Percentiles rank a stretch among this genome's conserved stretches.
These are phyloP conservation scores for Aphanomyces astaci DNA, from an alignment of 352 stramenopile genomes.

Conservation along the genomic window DNA sequence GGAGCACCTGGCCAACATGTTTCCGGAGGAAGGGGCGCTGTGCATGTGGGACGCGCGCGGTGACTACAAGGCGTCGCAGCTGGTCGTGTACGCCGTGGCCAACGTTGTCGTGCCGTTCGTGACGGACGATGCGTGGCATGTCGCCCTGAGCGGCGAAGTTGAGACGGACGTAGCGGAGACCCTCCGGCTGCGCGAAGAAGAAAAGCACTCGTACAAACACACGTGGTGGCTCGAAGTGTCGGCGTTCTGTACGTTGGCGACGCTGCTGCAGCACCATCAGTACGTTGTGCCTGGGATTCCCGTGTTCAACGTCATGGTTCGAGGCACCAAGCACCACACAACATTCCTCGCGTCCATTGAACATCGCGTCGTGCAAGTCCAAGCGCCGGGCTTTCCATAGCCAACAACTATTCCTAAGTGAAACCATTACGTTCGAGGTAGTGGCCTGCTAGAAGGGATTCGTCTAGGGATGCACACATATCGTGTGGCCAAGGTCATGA, in stretches of 20 bases:
- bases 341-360: conserved; percentile 17
- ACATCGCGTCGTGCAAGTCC: conserved; percentile 7
- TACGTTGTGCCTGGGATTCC: conserved; percentile 81
- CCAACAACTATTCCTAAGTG: not conserved
- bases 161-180: conserved; percentile 64
- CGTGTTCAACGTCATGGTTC: conserved; percentile 78
- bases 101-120: conserved; percentile 65
- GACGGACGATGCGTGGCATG: conserved; percentile 59
- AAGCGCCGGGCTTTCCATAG: not conserved
- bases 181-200: conserved; percentile 47
- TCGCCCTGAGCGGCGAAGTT: conserved; percentile 59
- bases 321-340: conserved; percentile 36
- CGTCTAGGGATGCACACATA: no score
- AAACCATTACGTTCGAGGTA: no score
- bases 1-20: conserved; percentile 85
- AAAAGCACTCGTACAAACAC: conserved; percentile 60
- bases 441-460: no score
- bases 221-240: conserved; percentile 72
- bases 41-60: conserved; percentile 67
- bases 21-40: conserved; percentile 76
- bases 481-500: no score
- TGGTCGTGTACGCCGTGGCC: conserved; percentile 65
- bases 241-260: conserved; percentile 67
- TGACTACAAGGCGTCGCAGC: conserved; percentile 64
- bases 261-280: conserved; percentile 57